Evolutionary conservation across 2,329 filamentous ascomycete species (phyloP).

Genomic region (Madurella mycetomatis): DNA sequence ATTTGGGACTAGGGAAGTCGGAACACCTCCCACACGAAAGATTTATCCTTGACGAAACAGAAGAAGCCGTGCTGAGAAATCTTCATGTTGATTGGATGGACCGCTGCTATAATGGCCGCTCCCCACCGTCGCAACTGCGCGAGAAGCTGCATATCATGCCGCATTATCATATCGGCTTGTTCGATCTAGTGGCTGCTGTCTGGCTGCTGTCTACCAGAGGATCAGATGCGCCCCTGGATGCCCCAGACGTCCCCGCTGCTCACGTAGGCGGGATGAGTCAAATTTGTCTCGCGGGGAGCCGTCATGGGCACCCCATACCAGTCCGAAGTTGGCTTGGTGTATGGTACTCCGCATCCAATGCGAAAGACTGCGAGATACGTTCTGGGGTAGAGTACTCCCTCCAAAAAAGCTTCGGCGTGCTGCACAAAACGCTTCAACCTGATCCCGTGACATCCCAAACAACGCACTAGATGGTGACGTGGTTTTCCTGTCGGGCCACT

Average conservation of each 20-base stretch:
- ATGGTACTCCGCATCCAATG: slow-evolving; percentile 22
- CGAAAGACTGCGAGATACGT: slow-evolving; percentile 8
- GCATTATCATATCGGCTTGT: slow-evolving; percentile 20
- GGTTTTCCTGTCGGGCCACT: no score
- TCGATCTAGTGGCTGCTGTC: slow-evolving; percentile 11
- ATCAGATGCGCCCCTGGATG: slow-evolving; percentile 2
- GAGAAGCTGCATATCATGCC: slow-evolving; percentile 26
- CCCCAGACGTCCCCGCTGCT: neutral
- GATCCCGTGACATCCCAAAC: slow-evolving; percentile 18
- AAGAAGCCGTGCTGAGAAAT: slow-evolving; percentile 10
- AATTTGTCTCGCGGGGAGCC: slow-evolving; percentile 6
- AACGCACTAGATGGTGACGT: neutral
- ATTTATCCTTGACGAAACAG: slow-evolving; percentile 13
- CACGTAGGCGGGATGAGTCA: slow-evolving; percentile 14
- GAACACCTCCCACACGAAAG: slow-evolving; percentile 11
- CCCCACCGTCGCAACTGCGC: slow-evolving; percentile 23
- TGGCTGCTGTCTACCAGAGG: slow-evolving; percentile 1
- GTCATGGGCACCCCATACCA: neutral
- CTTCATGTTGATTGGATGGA: slow-evolving; percentile 18
- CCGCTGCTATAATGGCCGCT: slow-evolving; percentile 6
- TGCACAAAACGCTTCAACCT: slow-evolving; percentile 10
- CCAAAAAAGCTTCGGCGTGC: slow-evolving; percentile 4
- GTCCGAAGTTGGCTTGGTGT: slow-evolving; percentile 11
- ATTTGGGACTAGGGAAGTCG: slow-evolving; percentile 5
- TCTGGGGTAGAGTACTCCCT: slow-evolving; percentile 6